Percentiles rank a stretch among this genome's conserved stretches.
phyloP scores from a whole-genome alignment of 1,284 basidiomycete species.

The Rhodotorula sp. region DNA sequence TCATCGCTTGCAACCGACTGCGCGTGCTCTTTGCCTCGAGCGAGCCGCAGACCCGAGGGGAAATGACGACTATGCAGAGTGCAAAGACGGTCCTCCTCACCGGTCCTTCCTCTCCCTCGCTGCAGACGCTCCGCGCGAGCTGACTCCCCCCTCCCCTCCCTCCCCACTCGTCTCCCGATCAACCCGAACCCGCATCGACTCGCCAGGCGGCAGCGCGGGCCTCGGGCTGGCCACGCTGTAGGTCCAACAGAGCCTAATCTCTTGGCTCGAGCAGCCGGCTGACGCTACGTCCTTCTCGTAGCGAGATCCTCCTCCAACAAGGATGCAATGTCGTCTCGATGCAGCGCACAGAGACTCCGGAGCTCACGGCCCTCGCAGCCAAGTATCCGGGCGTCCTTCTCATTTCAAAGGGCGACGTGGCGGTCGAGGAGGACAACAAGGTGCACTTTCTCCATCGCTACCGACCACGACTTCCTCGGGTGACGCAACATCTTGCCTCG shows the following conservation, averaged over 20 bases:
- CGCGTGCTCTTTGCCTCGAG: background rate
- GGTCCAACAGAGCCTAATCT: too few relatives aligned
- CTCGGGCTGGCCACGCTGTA: constrained; percentile 74
- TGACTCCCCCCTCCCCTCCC: background rate
- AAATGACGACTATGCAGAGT: background rate
- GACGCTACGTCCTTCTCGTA: background rate
- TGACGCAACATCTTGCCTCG: background rate
- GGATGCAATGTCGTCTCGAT: constrained; percentile 70
- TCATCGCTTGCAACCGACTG: too few relatives aligned
- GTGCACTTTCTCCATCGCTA: background rate
- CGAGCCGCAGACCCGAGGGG: background rate
- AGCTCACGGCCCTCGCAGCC: constrained; percentile 61
- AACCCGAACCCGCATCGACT: constrained; percentile 44
- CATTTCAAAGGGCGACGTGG: constrained; percentile 60
- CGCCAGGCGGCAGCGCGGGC: constrained; percentile 53
- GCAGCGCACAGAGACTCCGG: constrained; percentile 67
- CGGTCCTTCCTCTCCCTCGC: constrained; percentile 4
- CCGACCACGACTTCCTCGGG: too few relatives aligned
- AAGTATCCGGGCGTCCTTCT: constrained; percentile 47
- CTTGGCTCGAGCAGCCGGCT: background rate
- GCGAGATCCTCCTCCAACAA: constrained; percentile 53
- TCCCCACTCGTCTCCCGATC: background rate
- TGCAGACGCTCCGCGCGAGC: background rate
- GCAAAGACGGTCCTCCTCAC: constrained; percentile 29
- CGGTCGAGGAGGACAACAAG: constrained; percentile 58